Evolutionary conservation across 228 moss, liverwort and hornwort genomes (phyloP).

Genomic region (Sphagnum magellanicum): DNA sequence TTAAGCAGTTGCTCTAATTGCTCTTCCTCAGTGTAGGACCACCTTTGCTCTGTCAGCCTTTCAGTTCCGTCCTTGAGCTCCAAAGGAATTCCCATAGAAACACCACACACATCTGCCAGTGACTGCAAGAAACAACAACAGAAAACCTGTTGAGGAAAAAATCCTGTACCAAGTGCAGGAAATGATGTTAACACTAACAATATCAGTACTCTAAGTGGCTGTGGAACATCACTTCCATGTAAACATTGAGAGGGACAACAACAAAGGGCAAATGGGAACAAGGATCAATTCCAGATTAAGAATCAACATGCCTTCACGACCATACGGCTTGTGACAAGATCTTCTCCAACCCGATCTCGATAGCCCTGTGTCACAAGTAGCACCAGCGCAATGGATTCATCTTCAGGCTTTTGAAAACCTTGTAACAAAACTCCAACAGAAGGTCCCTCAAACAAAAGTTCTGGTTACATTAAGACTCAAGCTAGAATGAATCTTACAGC

Average conservation of each 20-base stretch:
- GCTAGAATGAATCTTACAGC: too few relatives aligned
- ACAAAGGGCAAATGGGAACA: not conserved
- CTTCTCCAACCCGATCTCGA: conserved; percentile 79
- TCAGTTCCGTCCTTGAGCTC: conserved; percentile 44
- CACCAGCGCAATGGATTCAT: too few relatives aligned
- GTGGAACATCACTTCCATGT: too few relatives aligned
- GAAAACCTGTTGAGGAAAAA: too few relatives aligned
- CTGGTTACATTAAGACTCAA: too few relatives aligned
- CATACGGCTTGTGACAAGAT: conserved; percentile 71
- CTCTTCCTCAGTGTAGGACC: conserved; percentile 41
- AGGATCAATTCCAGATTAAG: not conserved
- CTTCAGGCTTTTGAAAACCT: too few relatives aligned
- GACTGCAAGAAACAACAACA: conserved; percentile 28
- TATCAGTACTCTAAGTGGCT: too few relatives aligned
- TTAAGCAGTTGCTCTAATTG: conserved; percentile 61
- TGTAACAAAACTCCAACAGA: too few relatives aligned
- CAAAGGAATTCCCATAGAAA: conserved; percentile 39
- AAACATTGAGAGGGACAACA: too few relatives aligned
- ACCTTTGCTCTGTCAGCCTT: conserved; percentile 26
- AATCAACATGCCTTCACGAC: conserved; percentile 52
- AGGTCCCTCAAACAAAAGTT: too few relatives aligned
- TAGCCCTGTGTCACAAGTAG: conserved; percentile 38
- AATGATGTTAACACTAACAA: too few relatives aligned
- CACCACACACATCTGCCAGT: conserved; percentile 67
- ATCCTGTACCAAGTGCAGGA: too few relatives aligned